Conservation (phyloP, 2,329 filamentous ascomycete species). For the Ophiostoma novo-ulmi region DNA sequence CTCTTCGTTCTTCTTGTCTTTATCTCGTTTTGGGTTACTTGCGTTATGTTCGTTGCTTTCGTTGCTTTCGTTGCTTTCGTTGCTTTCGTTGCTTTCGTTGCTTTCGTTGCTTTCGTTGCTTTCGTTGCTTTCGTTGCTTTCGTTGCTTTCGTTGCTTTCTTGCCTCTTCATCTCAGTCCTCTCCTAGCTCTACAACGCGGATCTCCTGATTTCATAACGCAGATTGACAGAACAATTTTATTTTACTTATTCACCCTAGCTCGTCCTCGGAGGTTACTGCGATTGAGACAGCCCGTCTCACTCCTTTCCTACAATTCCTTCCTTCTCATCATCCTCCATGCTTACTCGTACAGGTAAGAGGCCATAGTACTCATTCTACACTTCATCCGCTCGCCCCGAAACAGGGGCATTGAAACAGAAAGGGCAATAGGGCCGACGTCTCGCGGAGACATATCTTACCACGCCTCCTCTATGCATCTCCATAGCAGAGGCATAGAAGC, state of each 20-base stretch:
- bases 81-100: neutral
- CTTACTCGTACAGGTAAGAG: neutral
- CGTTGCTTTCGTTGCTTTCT: neutral
- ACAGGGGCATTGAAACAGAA: conserved; percentile 3
- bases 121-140: neutral
- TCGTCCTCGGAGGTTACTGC: neutral
- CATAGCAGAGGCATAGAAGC: neutral
- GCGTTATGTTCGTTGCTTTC: too few relatives aligned
- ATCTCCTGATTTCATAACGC: neutral
- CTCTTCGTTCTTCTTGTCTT: neutral
- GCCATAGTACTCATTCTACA: neutral
- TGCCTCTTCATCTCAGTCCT: neutral
- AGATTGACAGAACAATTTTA: neutral
- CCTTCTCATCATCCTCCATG: too few relatives aligned
- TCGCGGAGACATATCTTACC: neutral
- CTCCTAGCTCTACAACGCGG: neutral
- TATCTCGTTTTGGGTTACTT: neutral
- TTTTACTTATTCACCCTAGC: neutral
- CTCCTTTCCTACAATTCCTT: neutral
- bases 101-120: neutral
- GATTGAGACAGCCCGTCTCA: conserved; percentile 1
- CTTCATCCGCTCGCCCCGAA: neutral
- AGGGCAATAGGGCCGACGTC: conserved; percentile 4
- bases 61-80: neutral
- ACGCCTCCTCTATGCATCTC: neutral